phyloP scores from a whole-genome alignment of 2,329 filamentous ascomycete genomes.

The Atkinsonella texensis region DNA sequence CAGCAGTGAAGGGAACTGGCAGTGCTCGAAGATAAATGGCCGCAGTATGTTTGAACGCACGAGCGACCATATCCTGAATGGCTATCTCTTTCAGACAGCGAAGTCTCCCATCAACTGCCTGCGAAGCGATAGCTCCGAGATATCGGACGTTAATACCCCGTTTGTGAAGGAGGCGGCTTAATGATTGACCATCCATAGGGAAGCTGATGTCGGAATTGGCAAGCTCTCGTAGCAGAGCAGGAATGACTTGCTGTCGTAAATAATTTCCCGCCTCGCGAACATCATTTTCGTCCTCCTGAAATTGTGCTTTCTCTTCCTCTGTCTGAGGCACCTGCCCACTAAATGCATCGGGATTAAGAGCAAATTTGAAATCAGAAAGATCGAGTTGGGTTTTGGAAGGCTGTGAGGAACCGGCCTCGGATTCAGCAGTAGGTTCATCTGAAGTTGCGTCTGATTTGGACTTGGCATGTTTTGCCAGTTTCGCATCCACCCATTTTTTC shows the following conservation, averaged over 20 bases:
- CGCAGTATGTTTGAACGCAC: slow-evolving; percentile 87
- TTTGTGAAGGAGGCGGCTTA: slow-evolving; percentile 84
- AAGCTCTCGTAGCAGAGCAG: slow-evolving; percentile 75
- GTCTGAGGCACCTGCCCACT: slow-evolving; percentile 85
- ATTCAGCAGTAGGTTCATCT: slow-evolving; percentile 21
- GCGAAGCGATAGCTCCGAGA: slow-evolving; percentile 68
- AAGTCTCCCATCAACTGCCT: slow-evolving; percentile 60
- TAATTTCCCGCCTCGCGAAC: slow-evolving; percentile 75
- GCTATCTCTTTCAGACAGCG: slow-evolving; percentile 66
- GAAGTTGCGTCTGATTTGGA: slow-evolving; percentile 23
- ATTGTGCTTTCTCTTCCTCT: slow-evolving; percentile 75
- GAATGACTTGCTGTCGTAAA: slow-evolving; percentile 65
- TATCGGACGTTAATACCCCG: slow-evolving; percentile 96
- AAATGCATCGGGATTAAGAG: slow-evolving; percentile 91
- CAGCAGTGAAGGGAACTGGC: slow-evolving; percentile 65
- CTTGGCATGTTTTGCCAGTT: slow-evolving; percentile 52
- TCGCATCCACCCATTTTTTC: slow-evolving; percentile 73
- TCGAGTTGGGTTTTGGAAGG: slow-evolving; percentile 54
- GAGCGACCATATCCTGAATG: slow-evolving; percentile 86
- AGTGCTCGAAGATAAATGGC: slow-evolving; percentile 69
- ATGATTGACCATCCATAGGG: slow-evolving; percentile 93
- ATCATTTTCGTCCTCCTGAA: slow-evolving; percentile 74
- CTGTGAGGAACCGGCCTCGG: slow-evolving; percentile 24
- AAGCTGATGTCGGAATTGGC: slow-evolving; percentile 90
- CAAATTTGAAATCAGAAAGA: slow-evolving; percentile 73